Percentiles rank a stretch among this genome's conserved stretches.
phyloP scores from a whole-genome alignment of 1,284 basidiomycete genomes.

The Xerocomus nothofagi region DNA sequence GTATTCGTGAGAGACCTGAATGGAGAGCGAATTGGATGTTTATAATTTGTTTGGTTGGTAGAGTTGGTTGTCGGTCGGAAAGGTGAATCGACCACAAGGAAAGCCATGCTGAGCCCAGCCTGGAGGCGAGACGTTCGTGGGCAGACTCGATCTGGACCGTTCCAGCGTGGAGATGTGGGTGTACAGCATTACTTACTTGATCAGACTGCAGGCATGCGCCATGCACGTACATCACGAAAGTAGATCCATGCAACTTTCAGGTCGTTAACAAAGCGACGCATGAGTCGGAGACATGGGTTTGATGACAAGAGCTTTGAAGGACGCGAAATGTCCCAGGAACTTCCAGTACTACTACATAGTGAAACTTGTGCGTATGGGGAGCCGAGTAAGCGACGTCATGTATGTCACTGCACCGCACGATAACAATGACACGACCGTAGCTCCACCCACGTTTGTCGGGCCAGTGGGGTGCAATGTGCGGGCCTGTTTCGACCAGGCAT shows the following conservation, averaged over 20 bases:
- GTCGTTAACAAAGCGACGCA: background rate
- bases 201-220: slow-evolving; percentile 11
- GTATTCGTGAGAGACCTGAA: slow-evolving; percentile 11
- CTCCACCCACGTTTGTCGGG: slow-evolving; percentile 21
- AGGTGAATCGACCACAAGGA: slow-evolving; percentile 5
- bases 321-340: too few relatives aligned
- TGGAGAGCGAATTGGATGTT: background rate
- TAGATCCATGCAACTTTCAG: slow-evolving; percentile 8
- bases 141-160: slow-evolving; percentile 12
- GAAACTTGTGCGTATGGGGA: too few relatives aligned
- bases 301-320: slow-evolving; percentile 6
- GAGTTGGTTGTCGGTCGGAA: slow-evolving; percentile 6
- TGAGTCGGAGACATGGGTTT: background rate
- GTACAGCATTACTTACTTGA: slow-evolving; percentile 15
- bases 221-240: slow-evolving; percentile 14
- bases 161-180: slow-evolving; percentile 14
- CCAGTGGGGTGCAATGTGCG: too few relatives aligned
- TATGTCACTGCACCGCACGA: background rate
- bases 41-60: background rate
- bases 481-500: slow-evolving; percentile 2
- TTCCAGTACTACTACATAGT: too few relatives aligned
- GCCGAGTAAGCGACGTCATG: too few relatives aligned
- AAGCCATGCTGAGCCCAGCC: slow-evolving; percentile 8
- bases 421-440: background rate
- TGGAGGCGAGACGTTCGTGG: slow-evolving; percentile 2